Percentiles rank a stretch among this genome's conserved stretches.
Conservation (phyloP, 495 filamentous ascomycete genomes). For the Cercophora samala region DNA sequence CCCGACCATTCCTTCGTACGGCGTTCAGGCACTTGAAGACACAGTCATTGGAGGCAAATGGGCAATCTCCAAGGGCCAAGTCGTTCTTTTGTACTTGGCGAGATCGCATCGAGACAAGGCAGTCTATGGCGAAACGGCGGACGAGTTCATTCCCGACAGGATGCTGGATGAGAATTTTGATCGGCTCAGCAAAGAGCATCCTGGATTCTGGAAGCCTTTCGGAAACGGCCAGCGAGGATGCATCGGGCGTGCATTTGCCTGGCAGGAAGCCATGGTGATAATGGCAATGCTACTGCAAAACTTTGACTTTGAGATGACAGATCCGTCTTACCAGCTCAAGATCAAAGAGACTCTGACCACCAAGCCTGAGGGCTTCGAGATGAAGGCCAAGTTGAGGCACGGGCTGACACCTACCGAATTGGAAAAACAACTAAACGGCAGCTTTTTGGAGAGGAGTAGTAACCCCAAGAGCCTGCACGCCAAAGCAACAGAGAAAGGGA, state of each 20-base stretch:
- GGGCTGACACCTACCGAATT: constrained; percentile 57
- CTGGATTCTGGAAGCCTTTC: constrained; percentile 57
- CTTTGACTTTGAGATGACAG: constrained; percentile 57
- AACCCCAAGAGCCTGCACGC: background rate
- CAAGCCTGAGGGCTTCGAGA: constrained; percentile 71
- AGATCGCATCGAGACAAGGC: constrained; percentile 51
- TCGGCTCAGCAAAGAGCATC: constrained; percentile 45
- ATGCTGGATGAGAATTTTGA: constrained; percentile 63
- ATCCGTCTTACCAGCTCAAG: constrained; percentile 60
- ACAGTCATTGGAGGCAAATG: constrained; percentile 66
- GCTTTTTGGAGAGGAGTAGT: constrained; percentile 13
- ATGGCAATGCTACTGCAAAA: constrained; percentile 58
- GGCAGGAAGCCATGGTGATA: constrained; percentile 57
- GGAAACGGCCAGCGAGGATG: constrained; percentile 54
- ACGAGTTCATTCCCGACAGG: constrained; percentile 59
- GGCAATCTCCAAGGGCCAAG: constrained; percentile 52
- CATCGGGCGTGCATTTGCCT: constrained; percentile 59
- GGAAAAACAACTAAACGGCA: constrained; percentile 47
- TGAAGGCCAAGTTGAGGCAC: constrained; percentile 60
- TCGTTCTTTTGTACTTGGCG: constrained; percentile 51
- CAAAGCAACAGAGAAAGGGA: constrained; percentile 22
- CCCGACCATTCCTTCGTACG: constrained; percentile 61
- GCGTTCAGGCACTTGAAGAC: constrained; percentile 37
- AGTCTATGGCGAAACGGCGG: constrained; percentile 52
- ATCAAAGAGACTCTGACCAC: constrained; percentile 71